Percentiles rank a stretch among this genome's conserved stretches.
Evolutionary conservation across 1,284 basidiomycete genomes (phyloP).

Genomic region (Fomitiporia mediterranea): DNA sequence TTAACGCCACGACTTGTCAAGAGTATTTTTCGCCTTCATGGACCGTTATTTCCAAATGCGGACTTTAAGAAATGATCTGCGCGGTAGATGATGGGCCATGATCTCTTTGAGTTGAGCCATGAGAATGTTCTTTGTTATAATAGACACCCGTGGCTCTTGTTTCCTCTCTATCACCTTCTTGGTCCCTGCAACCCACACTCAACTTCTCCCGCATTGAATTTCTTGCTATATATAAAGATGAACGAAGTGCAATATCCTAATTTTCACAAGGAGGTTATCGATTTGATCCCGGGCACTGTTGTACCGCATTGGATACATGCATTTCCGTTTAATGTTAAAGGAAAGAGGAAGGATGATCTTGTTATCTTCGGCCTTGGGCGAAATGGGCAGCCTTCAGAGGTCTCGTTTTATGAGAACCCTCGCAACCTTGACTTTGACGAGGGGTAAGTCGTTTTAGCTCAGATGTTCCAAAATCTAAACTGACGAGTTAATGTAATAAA

Average conservation of each 20-base stretch:
- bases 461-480: not conserved
- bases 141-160: not conserved
- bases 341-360: constrained; percentile 18
- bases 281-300: constrained; percentile 1
- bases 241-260: constrained; percentile 12
- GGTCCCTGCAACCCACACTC: not conserved
- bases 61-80: not conserved
- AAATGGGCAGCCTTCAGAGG: not conserved
- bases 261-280: constrained; percentile 17
- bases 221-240: not conserved
- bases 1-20: no score
- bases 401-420: constrained; percentile 15
- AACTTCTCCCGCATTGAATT: not conserved
- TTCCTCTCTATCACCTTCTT: not conserved
- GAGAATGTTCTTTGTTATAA: not conserved
- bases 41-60: not conserved
- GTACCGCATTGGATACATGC: not conserved
- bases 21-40: no score
- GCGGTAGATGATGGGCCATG: not conserved
- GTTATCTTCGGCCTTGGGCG: not conserved
- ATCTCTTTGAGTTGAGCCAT: not conserved
- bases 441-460: constrained; percentile 3
- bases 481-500: not conserved
- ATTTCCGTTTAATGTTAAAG: constrained; percentile 14
- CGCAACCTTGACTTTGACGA: constrained; percentile 12